phyloP scores from a whole-genome alignment of 768 basidiomycete genomes.

The Fistulinella prunicolor region DNA sequence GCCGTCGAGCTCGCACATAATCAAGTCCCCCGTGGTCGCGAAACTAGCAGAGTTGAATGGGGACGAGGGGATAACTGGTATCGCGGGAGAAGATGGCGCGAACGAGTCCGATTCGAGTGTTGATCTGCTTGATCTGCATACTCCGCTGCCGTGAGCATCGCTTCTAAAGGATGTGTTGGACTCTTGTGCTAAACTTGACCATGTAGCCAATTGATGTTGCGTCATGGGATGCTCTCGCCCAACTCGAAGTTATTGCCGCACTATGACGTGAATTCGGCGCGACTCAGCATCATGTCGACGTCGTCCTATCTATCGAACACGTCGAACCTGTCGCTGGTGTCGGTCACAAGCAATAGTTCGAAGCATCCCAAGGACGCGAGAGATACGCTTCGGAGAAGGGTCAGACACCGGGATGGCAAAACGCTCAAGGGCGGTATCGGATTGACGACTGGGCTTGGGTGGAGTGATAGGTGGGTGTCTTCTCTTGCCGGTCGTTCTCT shows the following conservation, averaged over 20 bases:
- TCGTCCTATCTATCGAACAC: constrained; percentile 26
- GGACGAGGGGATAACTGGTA: neutral
- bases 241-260: constrained; percentile 56
- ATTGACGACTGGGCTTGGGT: constrained; percentile 68
- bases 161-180: constrained; percentile 3
- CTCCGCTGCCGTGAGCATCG: constrained; percentile 59
- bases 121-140: constrained; percentile 68
- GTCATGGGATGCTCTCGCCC: constrained; percentile 64
- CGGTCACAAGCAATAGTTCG: constrained; percentile 22
- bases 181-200: neutral
- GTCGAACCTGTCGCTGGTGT: constrained; percentile 26
- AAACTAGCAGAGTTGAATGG: constrained; percentile 2
- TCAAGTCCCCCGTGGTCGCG: neutral
- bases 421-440: constrained; percentile 61
- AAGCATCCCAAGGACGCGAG: constrained; percentile 48
- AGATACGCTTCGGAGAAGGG: constrained; percentile 54
- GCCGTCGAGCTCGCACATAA: constrained; percentile 5
- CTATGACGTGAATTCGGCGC: constrained; percentile 11
- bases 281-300: constrained; percentile 27
- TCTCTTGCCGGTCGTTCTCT: neutral
- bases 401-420: constrained; percentile 60
- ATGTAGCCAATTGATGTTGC: constrained; percentile 60
- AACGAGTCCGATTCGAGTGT: constrained; percentile 61
- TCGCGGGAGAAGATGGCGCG: constrained; percentile 29
- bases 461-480: constrained; percentile 63